Conservation (phyloP, 2,329 filamentous ascomycete genomes). For the Fusarium sp. region DNA sequence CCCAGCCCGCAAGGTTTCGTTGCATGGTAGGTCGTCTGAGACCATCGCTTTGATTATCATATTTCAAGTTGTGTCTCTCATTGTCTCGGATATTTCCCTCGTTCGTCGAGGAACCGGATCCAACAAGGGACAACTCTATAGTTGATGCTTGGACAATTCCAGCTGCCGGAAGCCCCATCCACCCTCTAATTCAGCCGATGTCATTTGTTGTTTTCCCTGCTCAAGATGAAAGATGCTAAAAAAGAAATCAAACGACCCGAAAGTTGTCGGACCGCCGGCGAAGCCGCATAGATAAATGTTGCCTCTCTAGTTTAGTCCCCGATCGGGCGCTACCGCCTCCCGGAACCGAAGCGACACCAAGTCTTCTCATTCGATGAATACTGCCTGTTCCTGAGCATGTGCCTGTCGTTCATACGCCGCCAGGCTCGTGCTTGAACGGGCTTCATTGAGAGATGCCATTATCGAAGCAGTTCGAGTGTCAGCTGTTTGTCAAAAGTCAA, state of each 20-base stretch:
- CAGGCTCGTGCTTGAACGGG: conserved; percentile 19
- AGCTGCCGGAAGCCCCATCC: background rate
- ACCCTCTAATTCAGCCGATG: background rate
- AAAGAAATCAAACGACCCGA: conserved; percentile 19
- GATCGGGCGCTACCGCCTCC: conserved; percentile 13
- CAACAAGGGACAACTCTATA: conserved; percentile 3
- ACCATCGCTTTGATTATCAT: background rate
- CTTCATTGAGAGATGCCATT: conserved; percentile 1
- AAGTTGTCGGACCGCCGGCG: conserved; percentile 22
- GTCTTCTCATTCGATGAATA: conserved; percentile 8
- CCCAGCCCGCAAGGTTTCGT: background rate
- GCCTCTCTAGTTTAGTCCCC: background rate
- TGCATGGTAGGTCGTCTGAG: background rate
- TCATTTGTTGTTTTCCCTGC: background rate
- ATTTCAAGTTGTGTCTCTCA: background rate
- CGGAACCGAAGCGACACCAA: conserved; percentile 11
- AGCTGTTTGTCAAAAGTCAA: conserved; percentile 4
- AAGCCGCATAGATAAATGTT: background rate
- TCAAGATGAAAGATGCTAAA: background rate
- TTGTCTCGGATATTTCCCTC: conserved; percentile 22
- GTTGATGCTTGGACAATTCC: conserved; percentile 20
- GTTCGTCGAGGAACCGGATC: conserved; percentile 10
- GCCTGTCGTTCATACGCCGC: conserved; percentile 12
- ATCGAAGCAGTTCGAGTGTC: conserved; percentile 14
- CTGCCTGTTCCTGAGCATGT: conserved; percentile 19